Evolutionary conservation across 352 stramenopile genomes (phyloP).

Genomic region (Pythium inflatum): DNA sequence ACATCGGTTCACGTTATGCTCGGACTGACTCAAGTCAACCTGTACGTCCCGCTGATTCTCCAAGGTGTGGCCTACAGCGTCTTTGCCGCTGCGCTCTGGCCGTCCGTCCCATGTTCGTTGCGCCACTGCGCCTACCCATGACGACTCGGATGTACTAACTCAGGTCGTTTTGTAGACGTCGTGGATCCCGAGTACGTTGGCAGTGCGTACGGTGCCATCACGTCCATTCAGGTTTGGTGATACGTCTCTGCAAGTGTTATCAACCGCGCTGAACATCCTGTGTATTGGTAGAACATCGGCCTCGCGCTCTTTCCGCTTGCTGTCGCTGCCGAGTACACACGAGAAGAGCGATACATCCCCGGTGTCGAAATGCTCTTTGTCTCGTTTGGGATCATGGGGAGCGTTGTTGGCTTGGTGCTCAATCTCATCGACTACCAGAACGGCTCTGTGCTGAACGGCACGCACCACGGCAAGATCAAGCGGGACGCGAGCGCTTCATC

Average conservation of each 20-base stretch:
- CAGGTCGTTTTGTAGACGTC: slow-evolving; percentile 73
- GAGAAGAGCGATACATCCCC: slow-evolving; percentile 75
- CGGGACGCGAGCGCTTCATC: slow-evolving; percentile 27
- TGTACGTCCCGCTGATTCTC: slow-evolving; percentile 87
- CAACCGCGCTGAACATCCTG: no score
- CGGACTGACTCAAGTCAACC: slow-evolving; percentile 65
- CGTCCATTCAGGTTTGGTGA: slow-evolving; percentile 92
- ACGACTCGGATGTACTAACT: no score
- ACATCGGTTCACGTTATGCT: slow-evolving; percentile 88
- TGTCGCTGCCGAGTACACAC: slow-evolving; percentile 76
- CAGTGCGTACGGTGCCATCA: slow-evolving; percentile 93
- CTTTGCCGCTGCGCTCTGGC: slow-evolving; percentile 93
- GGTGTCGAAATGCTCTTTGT: slow-evolving; percentile 85
- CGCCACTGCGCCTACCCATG: not conserved
- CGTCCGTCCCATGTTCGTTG: slow-evolving; percentile 79
- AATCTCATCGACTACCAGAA: slow-evolving; percentile 83
- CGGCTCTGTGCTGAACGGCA: slow-evolving; percentile 73
- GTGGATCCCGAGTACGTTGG: slow-evolving; percentile 88
- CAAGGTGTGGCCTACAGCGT: slow-evolving; percentile 93
- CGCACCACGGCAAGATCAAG: slow-evolving; percentile 37
- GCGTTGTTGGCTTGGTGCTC: slow-evolving; percentile 66
- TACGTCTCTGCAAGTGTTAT: no score
- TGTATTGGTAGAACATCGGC: slow-evolving; percentile 89
- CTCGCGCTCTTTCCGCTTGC: slow-evolving; percentile 77
- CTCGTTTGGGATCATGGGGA: slow-evolving; percentile 74